phyloP scores from a whole-genome alignment of 805 yeast species.

The Nakazawaea wickerhamii region DNA sequence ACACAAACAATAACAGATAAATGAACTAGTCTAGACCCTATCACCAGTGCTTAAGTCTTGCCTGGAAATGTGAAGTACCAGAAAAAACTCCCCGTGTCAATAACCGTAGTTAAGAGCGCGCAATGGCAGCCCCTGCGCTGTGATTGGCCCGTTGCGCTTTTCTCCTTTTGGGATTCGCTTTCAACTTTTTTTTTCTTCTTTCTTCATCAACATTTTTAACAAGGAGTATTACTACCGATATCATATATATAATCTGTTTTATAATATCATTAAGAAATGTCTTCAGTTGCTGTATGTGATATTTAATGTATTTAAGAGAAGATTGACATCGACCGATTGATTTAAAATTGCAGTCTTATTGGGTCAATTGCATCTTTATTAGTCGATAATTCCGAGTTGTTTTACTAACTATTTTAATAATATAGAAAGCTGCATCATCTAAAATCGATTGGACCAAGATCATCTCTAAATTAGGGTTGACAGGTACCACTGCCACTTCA shows the following conservation, averaged over 20 bases:
- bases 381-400: not conserved
- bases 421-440: slow-evolving; percentile 58
- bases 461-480: slow-evolving; percentile 79
- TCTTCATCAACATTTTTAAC: no score
- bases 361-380: not conserved
- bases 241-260: no score
- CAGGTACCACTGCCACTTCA: slow-evolving; percentile 87
- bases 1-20: no score
- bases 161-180: no score
- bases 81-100: not conserved
- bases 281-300: not conserved
- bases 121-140: not conserved
- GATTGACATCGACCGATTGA: not conserved
- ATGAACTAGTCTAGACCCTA: no score
- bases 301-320: no score
- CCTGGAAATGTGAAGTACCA: no score
- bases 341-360: no score
- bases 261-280: not conserved
- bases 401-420: not conserved
- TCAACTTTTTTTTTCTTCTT: not conserved
- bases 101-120: no score
- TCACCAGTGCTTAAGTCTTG: no score
- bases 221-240: no score
- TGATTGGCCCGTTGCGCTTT: not conserved
- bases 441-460: slow-evolving; percentile 96